Evolutionary conservation across 257 asterid species (phyloP).

Genomic region (Solanum appendiculatum): DNA sequence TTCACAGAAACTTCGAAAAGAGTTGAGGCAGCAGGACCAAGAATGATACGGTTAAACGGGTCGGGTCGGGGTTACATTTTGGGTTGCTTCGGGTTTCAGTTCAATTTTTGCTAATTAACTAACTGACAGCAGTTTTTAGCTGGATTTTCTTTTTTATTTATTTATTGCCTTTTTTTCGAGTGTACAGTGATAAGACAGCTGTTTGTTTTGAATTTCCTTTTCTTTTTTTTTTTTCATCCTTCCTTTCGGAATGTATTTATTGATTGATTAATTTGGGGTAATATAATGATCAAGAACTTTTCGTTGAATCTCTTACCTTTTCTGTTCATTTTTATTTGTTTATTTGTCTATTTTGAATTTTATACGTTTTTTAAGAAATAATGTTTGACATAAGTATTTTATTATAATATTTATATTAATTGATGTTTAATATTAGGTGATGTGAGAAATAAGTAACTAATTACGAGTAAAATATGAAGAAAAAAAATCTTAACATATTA

Average conservation of each 20-base stretch:
- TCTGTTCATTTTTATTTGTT: too few relatives aligned
- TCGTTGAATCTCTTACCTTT: neutral
- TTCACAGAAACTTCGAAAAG: constrained; percentile 73
- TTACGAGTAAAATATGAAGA: too few relatives aligned
- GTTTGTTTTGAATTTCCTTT: constrained; percentile 2
- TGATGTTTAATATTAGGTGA: too few relatives aligned
- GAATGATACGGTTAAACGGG: constrained; percentile 11
- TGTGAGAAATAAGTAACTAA: too few relatives aligned
- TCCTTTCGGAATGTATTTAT: constrained; percentile 3
- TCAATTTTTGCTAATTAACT: neutral
- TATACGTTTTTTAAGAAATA: too few relatives aligned
- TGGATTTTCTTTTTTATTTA: neutral
- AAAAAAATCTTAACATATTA: too few relatives aligned
- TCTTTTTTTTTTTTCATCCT: neutral
- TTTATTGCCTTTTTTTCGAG: constrained; percentile 8
- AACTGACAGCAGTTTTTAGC: constrained; percentile 7
- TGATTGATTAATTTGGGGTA: constrained; percentile 17
- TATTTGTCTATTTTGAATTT: too few relatives aligned
- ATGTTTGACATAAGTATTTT: too few relatives aligned
- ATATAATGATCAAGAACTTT: constrained; percentile 18
- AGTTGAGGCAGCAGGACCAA: constrained; percentile 58
- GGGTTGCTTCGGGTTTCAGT: constrained; percentile 7
- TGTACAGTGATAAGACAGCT: constrained; percentile 47
- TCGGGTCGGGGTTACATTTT: neutral
- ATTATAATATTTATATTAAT: too few relatives aligned